These are phyloP conservation scores for Batkoa obscura DNA, from an alignment of 371 early-diverging fungal genomes.

Conservation along the genomic window DNA sequence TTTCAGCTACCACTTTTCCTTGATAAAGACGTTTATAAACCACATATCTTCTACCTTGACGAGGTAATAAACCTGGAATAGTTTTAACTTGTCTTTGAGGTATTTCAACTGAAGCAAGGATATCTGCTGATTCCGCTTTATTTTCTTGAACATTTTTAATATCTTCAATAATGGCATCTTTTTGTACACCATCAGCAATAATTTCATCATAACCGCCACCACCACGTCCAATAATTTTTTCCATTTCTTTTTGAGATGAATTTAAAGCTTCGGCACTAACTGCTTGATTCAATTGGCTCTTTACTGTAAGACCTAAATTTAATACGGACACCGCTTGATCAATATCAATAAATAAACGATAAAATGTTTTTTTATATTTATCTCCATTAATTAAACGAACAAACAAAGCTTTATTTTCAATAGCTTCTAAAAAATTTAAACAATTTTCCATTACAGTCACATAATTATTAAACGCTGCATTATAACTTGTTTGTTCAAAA, in stretches of 20 bases:
- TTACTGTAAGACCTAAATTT: not conserved
- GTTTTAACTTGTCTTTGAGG: not conserved
- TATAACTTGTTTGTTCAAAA: constrained; percentile 1
- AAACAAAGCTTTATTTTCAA: constrained; percentile 1
- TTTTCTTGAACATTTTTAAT: constrained; percentile 1
- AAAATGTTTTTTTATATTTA: constrained; percentile 5
- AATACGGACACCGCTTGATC: constrained; percentile 4
- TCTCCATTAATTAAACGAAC: constrained; percentile 2
- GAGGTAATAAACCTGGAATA: not conserved
- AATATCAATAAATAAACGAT: constrained; percentile 4
- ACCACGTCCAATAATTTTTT: not conserved
- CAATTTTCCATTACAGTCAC: constrained; percentile 1
- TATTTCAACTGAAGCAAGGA: not conserved
- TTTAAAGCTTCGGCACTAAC: not conserved
- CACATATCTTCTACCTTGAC: not conserved
- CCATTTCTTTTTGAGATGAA: not conserved
- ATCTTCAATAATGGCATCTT: not conserved
- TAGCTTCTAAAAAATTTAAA: not conserved
- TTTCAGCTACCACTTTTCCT: not conserved
- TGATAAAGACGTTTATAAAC: constrained; percentile 1
- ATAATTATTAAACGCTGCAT: constrained; percentile 1
- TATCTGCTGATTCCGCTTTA: not conserved
- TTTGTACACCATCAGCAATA: not conserved
- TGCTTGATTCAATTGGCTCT: not conserved
- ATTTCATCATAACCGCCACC: not conserved